phyloP scores from a whole-genome alignment of 2,329 filamentous ascomycete genomes.

The Alternaria alternata region DNA sequence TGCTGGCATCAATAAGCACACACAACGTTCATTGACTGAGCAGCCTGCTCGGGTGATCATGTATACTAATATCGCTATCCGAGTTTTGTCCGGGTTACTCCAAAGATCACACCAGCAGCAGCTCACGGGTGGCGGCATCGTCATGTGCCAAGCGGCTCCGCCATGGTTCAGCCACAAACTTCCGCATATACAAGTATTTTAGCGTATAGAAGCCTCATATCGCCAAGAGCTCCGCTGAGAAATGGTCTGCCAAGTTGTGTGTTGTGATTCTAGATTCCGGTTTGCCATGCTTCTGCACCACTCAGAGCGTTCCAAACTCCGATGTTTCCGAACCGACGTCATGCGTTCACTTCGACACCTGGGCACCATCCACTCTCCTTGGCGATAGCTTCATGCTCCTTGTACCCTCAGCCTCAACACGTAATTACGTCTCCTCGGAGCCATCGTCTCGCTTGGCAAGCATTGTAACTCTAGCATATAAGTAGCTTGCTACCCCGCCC shows the following conservation, averaged over 20 bases:
- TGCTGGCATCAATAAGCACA: neutral
- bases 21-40: neutral
- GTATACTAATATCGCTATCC: neutral
- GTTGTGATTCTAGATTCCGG: constrained; percentile 19
- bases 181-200: constrained; percentile 1
- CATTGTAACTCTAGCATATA: constrained; percentile 10
- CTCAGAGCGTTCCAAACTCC: constrained; percentile 5
- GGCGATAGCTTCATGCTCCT: constrained; percentile 16
- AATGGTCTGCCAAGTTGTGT: constrained; percentile 12
- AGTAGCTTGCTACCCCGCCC: constrained; percentile 2
- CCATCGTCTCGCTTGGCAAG: constrained; percentile 17
- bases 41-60: neutral
- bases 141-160: constrained; percentile 23
- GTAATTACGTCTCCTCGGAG: constrained; percentile 11
- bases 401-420: constrained; percentile 20
- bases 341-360: constrained; percentile 15
- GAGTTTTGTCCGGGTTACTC: neutral
- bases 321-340: constrained; percentile 21
- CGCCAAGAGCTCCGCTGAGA: constrained; percentile 21
- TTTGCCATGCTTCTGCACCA: neutral
- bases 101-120: neutral
- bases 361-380: constrained; percentile 10
- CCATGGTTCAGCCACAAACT: constrained; percentile 17
- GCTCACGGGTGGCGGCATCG: constrained; percentile 5
- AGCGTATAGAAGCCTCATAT: neutral